Percentiles rank a stretch among this genome's conserved stretches.
Conservation (phyloP, 345 rosid species). For the Salix exigua region DNA sequence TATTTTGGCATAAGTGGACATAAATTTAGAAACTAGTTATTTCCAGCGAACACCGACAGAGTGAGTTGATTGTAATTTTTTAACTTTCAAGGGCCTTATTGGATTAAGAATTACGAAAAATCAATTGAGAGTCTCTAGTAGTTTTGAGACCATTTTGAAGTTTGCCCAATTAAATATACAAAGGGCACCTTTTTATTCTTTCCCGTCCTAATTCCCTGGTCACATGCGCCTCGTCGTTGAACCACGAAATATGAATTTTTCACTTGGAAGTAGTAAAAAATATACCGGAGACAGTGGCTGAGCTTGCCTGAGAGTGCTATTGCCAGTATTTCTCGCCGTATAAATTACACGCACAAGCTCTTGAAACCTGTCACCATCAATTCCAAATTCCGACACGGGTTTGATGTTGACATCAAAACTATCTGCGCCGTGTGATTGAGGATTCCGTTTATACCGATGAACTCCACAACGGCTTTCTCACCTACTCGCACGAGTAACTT, state of each 20-base stretch:
- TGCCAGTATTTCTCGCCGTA: too few species aligned
- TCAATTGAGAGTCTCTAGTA: neutral
- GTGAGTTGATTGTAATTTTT: neutral
- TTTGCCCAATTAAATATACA: neutral
- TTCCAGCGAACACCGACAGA: neutral
- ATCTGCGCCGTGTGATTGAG: conserved; percentile 1
- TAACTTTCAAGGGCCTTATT: neutral
- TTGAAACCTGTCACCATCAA: neutral
- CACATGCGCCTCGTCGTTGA: neutral
- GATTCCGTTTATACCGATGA: neutral
- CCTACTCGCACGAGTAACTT: neutral
- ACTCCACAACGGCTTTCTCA: neutral
- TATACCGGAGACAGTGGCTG: neutral
- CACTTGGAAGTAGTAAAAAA: neutral
- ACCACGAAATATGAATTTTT: too few species aligned
- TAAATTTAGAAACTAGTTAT: neutral
- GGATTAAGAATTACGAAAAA: neutral
- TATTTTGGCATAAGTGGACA: too few species aligned
- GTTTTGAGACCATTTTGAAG: neutral
- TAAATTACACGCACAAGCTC: neutral
- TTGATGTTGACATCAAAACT: neutral
- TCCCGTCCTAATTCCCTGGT: neutral
- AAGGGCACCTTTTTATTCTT: neutral
- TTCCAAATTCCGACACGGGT: too few species aligned
- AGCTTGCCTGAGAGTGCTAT: neutral